Evolutionary conservation across 805 yeast species (phyloP), one percentile per base, ranked within the genome.

Genomic region (Starmerella apis): DNA sequence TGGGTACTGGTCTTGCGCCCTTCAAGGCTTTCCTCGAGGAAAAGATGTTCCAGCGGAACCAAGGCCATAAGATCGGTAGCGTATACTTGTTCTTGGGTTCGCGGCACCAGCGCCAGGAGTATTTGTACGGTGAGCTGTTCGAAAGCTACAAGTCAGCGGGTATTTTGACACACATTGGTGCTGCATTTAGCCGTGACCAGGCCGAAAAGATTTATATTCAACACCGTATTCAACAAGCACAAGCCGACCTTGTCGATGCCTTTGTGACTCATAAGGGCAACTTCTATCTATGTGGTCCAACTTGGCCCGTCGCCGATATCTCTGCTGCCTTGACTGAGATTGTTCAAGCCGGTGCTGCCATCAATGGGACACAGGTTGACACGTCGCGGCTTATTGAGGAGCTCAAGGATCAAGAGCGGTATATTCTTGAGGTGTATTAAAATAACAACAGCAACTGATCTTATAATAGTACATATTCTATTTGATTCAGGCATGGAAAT

Each of bases 231-330:
- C 77, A 87, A 63, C 86, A 86, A 65, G 76, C 79, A 51, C 69
- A 86, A 61, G 75, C 72, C 47, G 81, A 78, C 39, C 75, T 90
- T 67, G 83, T 83, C 43, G 84, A 79, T 38, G 88, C 95, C 46
- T 78, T 90, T 67, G 82, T 80, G 39, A 70, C 72, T 56, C 75
- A 87, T 69, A 71, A 81, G 51, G 97, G 97, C 51, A 81, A 87
- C 23, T 90, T 90, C 77, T 90, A 90, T 71, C 75, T 90, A 65
- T 90, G 97, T 79, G 97, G 97, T 55, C 97, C 97, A 38, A 90
- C 96, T 2, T 90, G 97, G 97, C 97, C 97, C 30, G 96, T 90
- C 63, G 96, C 97, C 10, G 96, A 88, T 66, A 84, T 90, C 61
- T 84, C 95, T 47, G 83, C 81, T 39, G 94, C 95, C 61, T 72